Base-by-base conservation (phyloP, 257 asterid species). In the Cynanchum wilfordii region DNA sequence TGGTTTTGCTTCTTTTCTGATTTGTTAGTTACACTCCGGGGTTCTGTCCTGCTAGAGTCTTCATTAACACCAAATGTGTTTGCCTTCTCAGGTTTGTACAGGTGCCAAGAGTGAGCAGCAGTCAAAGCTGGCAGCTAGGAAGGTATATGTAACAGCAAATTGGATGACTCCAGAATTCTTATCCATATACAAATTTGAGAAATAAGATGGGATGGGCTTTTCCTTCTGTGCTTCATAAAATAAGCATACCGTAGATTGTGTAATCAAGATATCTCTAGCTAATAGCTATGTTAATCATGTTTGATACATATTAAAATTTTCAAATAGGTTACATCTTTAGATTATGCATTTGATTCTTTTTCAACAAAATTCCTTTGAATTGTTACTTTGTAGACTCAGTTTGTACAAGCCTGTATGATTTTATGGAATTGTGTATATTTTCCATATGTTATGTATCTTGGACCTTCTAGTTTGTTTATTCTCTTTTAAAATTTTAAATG, bases 101-200 rank as follows among this genome's bases (percentile, higher is more conserved):
- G 80, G 80, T 62, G 80, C 80, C 33, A 76, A 76, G 72, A 78
- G 80, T 76, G 80, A 76, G 69, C 72, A 69, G n/a, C 79, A 76
- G 42, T 76, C 79, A 2, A 76, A 76, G 40, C 47, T 76, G 44
- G 79, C 79, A 51, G 80, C 76, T 44, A 17, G 80, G 66, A 76
- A 76, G 80, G 80, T 76, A 68, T 16, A 24, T 68, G 45, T 66
- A 40, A n/a, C 38, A 10, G 55, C n/a, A 19, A 66, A 38, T 66
- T 44, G 10, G 51, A 36, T 44, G 17, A 2, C 38, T 24, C 59
- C 30, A 16, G 3, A 33, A 33, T 22, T 33, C 45, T 62, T 30
- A 13, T 60, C 20, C 19, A 5, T 60, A 10, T 29, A 16, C 44
- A 62, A 62, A 45, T 62, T 62, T 11, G 24, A 30, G 44, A 24